A percentile compares a stretch with the other conserved stretches of the same genome.
Evolutionary conservation across 2,329 filamentous ascomycete species (phyloP).

Genomic region (Ceratocystis destructans): DNA sequence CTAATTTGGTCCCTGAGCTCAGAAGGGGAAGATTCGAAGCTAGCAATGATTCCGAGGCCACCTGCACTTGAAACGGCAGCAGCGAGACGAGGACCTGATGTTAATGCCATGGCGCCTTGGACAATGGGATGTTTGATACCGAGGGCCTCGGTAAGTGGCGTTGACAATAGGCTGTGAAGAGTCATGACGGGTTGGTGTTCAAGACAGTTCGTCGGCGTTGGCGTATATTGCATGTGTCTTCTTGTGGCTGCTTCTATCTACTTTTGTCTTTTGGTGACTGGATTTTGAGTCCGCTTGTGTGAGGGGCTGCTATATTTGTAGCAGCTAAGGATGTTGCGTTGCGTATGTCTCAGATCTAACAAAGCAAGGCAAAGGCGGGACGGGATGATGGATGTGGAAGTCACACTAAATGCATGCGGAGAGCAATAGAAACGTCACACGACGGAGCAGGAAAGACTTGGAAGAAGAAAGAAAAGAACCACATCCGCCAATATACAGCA

Average conservation of each 20-base stretch:
- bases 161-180: constrained; percentile 45
- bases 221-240: background rate
- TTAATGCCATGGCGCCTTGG: constrained; percentile 86
- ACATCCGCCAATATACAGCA: background rate
- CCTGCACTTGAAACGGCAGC: constrained; percentile 82
- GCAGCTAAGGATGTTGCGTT: background rate
- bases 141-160: constrained; percentile 64
- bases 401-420: background rate
- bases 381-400: background rate
- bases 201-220: constrained; percentile 22
- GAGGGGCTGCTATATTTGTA: background rate
- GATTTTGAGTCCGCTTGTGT: background rate
- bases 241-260: background rate
- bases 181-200: constrained; percentile 13
- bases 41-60: constrained; percentile 63
- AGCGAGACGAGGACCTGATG: constrained; percentile 62
- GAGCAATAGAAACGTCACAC: background rate
- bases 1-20: constrained; percentile 70
- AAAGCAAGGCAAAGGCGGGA: background rate
- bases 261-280: background rate
- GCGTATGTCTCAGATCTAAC: constrained; percentile 9
- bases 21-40: constrained; percentile 56
- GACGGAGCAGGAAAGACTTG: background rate
- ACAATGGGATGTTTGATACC: constrained; percentile 79
- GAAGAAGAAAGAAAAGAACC: background rate